These are phyloP conservation scores for Paramarasmius palmivorus DNA, from an alignment of 1,284 basidiomycete species.

Conservation along the genomic window DNA sequence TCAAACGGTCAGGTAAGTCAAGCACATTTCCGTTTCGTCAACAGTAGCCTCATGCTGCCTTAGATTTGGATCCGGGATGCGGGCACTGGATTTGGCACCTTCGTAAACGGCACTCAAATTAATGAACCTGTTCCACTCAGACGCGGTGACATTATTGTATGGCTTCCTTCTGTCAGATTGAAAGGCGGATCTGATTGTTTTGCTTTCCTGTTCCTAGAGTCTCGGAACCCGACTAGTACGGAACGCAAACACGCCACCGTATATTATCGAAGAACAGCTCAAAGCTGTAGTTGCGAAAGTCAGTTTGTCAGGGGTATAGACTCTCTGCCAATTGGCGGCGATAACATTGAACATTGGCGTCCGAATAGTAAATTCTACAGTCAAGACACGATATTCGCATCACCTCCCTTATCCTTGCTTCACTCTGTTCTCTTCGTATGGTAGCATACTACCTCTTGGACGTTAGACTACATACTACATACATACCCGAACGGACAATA, in stretches of 20 bases:
- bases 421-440: no score
- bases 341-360: no score
- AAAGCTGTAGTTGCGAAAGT: constrained; percentile 41
- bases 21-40: neutral
- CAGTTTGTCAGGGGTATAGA: constrained; percentile 25
- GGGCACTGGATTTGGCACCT: constrained; percentile 43
- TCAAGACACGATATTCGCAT: no score
- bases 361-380: no score
- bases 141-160: constrained; percentile 42
- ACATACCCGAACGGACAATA: no score
- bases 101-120: constrained; percentile 40
- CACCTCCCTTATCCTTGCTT: no score
- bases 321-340: no score
- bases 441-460: no score
- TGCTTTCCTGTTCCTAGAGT: constrained; percentile 25
- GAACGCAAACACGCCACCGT: constrained; percentile 34
- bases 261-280: constrained; percentile 41
- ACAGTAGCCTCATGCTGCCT: neutral
- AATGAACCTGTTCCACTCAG: constrained; percentile 33
- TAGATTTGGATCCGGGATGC: constrained; percentile 46
- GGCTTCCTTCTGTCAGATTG: constrained; percentile 17
- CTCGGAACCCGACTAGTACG: constrained; percentile 37
- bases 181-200: constrained; percentile 9
- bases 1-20: constrained; percentile 37
- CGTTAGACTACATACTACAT: no score